Percentiles rank a stretch among this genome's conserved stretches.
phyloP scores from a whole-genome alignment of 306 rosid genomes.

The Corylus heterophylla region DNA sequence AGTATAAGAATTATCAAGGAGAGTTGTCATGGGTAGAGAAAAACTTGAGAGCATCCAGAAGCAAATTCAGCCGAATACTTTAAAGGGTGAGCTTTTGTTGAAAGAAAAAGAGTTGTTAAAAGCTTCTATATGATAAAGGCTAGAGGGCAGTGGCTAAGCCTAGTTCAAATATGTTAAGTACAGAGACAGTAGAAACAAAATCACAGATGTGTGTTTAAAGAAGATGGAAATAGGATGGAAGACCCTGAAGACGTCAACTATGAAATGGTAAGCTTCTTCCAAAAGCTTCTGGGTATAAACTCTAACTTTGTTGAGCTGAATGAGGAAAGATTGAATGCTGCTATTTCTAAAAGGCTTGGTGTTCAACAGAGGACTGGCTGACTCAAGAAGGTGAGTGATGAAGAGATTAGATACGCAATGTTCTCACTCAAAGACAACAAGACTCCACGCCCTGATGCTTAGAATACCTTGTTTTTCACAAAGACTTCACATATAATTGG shows the following conservation, averaged over 20 bases:
- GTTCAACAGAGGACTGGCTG: neutral
- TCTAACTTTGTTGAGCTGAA: neutral
- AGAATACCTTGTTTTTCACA: neutral
- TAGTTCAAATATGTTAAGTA: neutral
- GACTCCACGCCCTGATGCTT: neutral
- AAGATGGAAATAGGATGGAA: neutral
- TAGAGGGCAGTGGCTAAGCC: neutral
- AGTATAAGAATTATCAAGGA: no score
- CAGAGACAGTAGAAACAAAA: neutral
- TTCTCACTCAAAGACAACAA: neutral
- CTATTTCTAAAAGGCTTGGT: neutral
- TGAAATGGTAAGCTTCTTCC: neutral
- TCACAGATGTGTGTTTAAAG: neutral
- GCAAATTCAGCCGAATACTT: neutral
- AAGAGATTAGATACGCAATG: neutral
- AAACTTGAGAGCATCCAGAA: neutral
- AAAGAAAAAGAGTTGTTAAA: neutral
- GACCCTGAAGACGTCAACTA: neutral
- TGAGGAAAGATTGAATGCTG: neutral
- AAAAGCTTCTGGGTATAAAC: neutral
- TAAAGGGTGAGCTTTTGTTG: neutral
- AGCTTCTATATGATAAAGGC: neutral
- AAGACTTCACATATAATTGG: neutral
- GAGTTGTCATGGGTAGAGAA: no score
- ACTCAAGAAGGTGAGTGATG: neutral